These are phyloP conservation scores for Aquilaria yunnanensis DNA, from an alignment of 345 rosid genomes.

Conservation along the genomic window DNA sequence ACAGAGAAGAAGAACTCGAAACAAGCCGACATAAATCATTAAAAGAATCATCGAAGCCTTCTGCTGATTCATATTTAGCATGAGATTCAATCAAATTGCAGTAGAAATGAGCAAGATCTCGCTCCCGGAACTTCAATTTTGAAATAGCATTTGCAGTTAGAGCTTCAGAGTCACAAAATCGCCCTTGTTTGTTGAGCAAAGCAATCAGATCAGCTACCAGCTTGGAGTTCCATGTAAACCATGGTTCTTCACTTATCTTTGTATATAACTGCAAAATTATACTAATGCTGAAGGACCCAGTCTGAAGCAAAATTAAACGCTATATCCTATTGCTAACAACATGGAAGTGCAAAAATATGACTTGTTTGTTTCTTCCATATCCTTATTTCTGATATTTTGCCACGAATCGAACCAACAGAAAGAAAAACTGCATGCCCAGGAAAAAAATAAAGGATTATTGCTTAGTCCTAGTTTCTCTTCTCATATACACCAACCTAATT, in stretches of 20 bases:
- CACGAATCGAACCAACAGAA: background rate
- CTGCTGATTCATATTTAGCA: conserved; percentile 29
- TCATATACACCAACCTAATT: no score
- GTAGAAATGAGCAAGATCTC: conserved; percentile 47
- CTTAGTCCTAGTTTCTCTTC: background rate
- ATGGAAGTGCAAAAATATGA: no score
- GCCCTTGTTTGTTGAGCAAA: conserved; percentile 52
- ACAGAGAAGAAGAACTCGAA: conserved; percentile 40
- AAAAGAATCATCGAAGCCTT: conserved; percentile 44
- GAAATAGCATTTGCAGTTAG: conserved; percentile 39
- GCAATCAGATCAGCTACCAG: conserved; percentile 61
- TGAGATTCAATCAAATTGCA: conserved; percentile 56
- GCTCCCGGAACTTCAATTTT: conserved; percentile 37
- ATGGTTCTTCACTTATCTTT: conserved; percentile 52
- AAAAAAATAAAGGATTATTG: background rate
- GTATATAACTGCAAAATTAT: conserved; percentile 37
- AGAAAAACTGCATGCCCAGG: background rate
- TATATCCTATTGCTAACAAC: no score
- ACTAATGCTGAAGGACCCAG: background rate
- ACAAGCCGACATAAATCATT: conserved; percentile 32
- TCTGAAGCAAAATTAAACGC: no score
- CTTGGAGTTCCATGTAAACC: conserved; percentile 88
- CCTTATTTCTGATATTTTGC: no score
- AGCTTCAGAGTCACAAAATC: conserved; percentile 32
- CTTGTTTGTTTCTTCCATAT: no score